phyloP scores from a whole-genome alignment of 2,329 filamentous ascomycete genomes.

The Gaeumannomyces tritici region DNA sequence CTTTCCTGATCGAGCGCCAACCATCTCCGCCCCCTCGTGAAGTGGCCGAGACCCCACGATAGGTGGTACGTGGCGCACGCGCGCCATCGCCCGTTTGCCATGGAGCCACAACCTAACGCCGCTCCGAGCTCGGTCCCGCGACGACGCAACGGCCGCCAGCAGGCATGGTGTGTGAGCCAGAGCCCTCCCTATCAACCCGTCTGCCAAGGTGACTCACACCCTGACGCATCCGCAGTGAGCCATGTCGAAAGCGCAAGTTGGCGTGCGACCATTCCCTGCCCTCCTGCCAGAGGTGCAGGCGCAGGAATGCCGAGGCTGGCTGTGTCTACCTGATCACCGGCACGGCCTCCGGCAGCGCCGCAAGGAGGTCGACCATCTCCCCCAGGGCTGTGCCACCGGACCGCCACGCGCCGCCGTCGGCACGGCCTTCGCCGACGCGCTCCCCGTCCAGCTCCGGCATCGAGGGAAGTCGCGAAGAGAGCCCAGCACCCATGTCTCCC shows the following conservation, averaged over 20 bases:
- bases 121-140: not conserved
- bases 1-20: no score
- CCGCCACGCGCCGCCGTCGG: not conserved
- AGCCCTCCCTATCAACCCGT: no score
- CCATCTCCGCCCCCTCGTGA: no score
- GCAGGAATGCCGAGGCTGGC: not conserved
- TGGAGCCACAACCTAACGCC: not conserved
- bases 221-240: not conserved
- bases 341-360: not conserved
- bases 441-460: not conserved
- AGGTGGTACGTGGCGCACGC: not conserved
- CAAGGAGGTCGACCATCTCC: not conserved
- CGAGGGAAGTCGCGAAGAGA: not conserved
- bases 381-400: not conserved
- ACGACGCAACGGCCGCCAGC: constrained; percentile 4
- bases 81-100: not conserved
- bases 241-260: constrained; percentile 3
- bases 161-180: not conserved
- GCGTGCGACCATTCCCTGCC: constrained; percentile 6
- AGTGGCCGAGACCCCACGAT: no score
- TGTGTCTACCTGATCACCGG: constrained; percentile 1
- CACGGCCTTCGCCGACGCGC: not conserved
- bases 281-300: constrained; percentile 2
- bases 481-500: not conserved
- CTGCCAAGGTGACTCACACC: not conserved